Evolutionary conservation across 2,329 filamentous ascomycete species (phyloP), one percentile per base, ranked within the genome.

Genomic region (Penicillium griseofulvum): DNA sequence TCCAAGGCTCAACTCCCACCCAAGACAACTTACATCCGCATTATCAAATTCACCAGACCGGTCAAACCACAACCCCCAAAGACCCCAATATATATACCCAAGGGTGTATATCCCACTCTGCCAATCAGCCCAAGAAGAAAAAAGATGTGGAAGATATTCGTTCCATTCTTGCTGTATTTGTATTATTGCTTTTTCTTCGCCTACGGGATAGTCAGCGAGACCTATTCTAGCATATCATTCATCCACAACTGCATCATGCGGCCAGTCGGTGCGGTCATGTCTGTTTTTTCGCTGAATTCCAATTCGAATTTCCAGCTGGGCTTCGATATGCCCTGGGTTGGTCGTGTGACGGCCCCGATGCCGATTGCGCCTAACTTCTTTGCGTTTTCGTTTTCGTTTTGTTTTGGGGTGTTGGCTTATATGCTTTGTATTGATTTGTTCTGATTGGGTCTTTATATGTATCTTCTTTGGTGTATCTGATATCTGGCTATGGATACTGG

Each of bases 181-280:
- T 56, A 53, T 34, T 55, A 55, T 38, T 48, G 36, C 22, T 52
- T 52, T 31, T 54, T 54, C 19, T 10, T 50, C 26, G 26, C 28
- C 19, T 53, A 53, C 37, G n/a, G 17, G 0, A 4, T 17, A 19
- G 29, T 49, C 29, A 11, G 26, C 38, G n/a, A 34, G 22, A 9
- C 17, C 22, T n/a, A 11, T 10, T 42, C 22, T 12, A 24, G 19
- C 19, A 19, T 51, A 10, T 44, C 42, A 3, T 55, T 38, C 22
- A 14, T 46, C 16, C 28, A 31, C 16, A n/a, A 60, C 56, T 58
- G 43, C 51, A 50, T 55, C 51, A 56, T 60, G 19, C 29, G 54
- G 14, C 50, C 50, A 33, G 37, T 24, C 5, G 5, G 43, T 60
- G 50, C 55, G 55, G 55, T 55, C 50, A 62, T 55, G 24, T 34